Conservation (phyloP, 2,329 filamentous ascomycete species). For the Ophiostoma sp. region DNA sequence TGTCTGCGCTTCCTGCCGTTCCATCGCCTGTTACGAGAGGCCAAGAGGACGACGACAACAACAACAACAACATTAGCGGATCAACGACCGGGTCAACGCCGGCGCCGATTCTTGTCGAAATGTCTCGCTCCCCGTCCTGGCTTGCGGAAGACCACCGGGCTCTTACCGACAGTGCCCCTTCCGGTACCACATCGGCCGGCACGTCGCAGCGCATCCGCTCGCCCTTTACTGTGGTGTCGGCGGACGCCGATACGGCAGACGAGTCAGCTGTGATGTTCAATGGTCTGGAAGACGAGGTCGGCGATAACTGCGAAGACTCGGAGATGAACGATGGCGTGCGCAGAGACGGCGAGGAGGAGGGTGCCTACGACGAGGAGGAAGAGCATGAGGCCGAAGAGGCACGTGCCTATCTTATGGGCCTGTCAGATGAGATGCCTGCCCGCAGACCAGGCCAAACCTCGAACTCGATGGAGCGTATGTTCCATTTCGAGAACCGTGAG, state of each 20-base stretch:
- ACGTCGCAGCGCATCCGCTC: constrained; percentile 26
- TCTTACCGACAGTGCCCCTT: neutral
- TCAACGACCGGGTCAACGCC: neutral
- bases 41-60: constrained; percentile 11
- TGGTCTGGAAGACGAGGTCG: constrained; percentile 25
- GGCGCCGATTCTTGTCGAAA: neutral
- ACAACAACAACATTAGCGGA: too few species aligned
- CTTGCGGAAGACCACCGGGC: neutral
- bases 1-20: constrained; percentile 17
- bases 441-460: neutral
- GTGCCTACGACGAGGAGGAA: constrained; percentile 50
- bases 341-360: constrained; percentile 41
- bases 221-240: constrained; percentile 26
- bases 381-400: constrained; percentile 40
- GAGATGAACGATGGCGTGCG: constrained; percentile 54
- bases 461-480: neutral
- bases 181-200: constrained; percentile 24
- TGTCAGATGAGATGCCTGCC: constrained; percentile 23
- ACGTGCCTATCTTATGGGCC: constrained; percentile 29
- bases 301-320: constrained; percentile 55
- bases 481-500: neutral
- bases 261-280: constrained; percentile 25
- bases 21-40: constrained; percentile 12
- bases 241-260: constrained; percentile 24
- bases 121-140: neutral